Evolutionary conservation across 2,329 filamentous ascomycete genomes (phyloP).

Genomic region (Curvularia sp.): DNA sequence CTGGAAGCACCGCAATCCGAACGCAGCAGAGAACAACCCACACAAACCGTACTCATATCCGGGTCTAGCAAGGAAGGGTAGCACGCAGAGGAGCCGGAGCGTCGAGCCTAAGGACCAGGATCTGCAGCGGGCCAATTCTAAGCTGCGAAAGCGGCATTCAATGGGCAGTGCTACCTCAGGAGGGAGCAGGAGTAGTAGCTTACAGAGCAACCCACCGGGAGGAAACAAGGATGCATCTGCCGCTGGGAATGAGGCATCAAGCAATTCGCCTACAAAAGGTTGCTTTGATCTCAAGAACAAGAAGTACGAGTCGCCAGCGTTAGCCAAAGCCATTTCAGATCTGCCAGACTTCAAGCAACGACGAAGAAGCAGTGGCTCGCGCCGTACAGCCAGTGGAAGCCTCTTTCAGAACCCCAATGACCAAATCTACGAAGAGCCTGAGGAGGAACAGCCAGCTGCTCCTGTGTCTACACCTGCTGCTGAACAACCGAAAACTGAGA

Average conservation of each 20-base stretch:
- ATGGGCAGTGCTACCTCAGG: constrained; percentile 43
- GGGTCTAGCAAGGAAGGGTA: constrained; percentile 68
- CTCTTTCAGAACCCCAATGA: constrained; percentile 74
- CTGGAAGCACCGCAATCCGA: constrained; percentile 75
- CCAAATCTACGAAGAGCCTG: constrained; percentile 89
- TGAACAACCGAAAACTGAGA: constrained; percentile 42
- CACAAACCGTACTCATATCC: constrained; percentile 62
- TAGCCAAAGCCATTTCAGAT: constrained; percentile 43
- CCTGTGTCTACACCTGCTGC: constrained; percentile 37
- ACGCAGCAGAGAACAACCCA: constrained; percentile 66
- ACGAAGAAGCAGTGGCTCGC: constrained; percentile 69
- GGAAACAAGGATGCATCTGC: constrained; percentile 40
- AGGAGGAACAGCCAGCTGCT: constrained; percentile 52
- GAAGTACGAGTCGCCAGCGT: constrained; percentile 41
- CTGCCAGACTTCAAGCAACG: constrained; percentile 43
- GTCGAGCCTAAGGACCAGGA: constrained; percentile 41
- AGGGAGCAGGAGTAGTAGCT: constrained; percentile 48
- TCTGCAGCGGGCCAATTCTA: constrained; percentile 44
- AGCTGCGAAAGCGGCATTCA: constrained; percentile 46
- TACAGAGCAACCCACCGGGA: constrained; percentile 46
- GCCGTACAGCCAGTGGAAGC: constrained; percentile 73
- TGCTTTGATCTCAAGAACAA: constrained; percentile 26
- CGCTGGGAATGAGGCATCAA: constrained; percentile 1
- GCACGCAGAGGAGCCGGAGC: constrained; percentile 66
- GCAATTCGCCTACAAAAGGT: constrained; percentile 5